Evolutionary conservation across 1,139 yeast genomes (phyloP), one percentile per base, ranked within the genome.

Genomic region (Debaryomycetaceae sp.): DNA sequence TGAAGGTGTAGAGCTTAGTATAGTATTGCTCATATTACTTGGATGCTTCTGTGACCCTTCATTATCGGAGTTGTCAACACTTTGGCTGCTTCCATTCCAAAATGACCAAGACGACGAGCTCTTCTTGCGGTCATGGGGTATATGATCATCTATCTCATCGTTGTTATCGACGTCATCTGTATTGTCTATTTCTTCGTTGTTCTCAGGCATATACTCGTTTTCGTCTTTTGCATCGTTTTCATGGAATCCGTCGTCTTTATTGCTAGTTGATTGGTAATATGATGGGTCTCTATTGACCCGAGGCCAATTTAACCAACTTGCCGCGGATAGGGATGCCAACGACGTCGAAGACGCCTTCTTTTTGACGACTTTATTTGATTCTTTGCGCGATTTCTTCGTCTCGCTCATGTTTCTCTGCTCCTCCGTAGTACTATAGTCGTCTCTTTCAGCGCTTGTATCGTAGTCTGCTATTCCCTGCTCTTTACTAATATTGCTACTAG

Each of bases 121-220:
- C 49, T 60, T 70, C 52, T 63, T 65, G 22, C 62, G 55, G 43
- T 59, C 60, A 41, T 58, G 56, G 22, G 50, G 41, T 6, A 62
- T 60, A 39, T 67, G 69, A 39, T 70, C 74, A 38, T 64, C 71
- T 4, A 68, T 56, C 42, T 65, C 75, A 44, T 69, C 72, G 8
- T 62, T 62, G 38, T 57, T 56, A 45, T 60, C 63, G 37, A 63
- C 65, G 7, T 55, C 55, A 37, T 64, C 66, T n/a, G 60, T 64
- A 14, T 58, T 60, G 9, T 56, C 63, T 6, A 50, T 55, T 14
- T 51, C 56, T 5, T 45, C 50, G 5, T 51, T 57, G 6, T 48
- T 53, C 7, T 42, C 47, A 30, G 47, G 49, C 8, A 48, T 53
- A 6, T 48, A 52, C 11, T 48, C 47, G 4, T 40, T 48, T 13